Base-by-base conservation (phyloP, 1,139 yeast genomes). In the Debaryomycetaceae sp. region DNA sequence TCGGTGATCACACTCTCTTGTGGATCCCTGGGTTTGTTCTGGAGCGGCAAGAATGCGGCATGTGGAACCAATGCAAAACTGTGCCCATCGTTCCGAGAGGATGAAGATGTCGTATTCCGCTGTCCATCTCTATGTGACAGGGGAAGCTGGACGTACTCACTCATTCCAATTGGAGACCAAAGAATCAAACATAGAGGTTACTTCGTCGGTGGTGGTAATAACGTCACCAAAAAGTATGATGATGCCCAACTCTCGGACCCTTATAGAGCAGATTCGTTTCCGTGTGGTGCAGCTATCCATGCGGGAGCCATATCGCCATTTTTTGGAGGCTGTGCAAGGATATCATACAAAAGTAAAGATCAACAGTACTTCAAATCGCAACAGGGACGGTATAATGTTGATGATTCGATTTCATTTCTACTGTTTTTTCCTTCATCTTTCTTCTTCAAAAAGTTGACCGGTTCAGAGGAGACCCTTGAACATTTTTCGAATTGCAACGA, bases 111-210 rank as follows among this genome's bases (percentile, higher is more conserved):
- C 20, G 63, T 77, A 8, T 76, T 91, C 56, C 72, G 90, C 53
- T 91, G 98, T 63, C 97, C 97, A 0, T 96, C 97, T 0, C 70
- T 90, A 36, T 91, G 98, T 65, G 88, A 83, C 52, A 69, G 86
- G 39, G 87, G 81, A 33, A 83, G 91, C 37, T 81, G 87, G 83
- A 79, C 89, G 0, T 90, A 83, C 61, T 81, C 93, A 1, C 79
- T 84, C n/a, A 69, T 83, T 6, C 83, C 93, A 0, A 87, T 89
- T 0, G 97, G 97, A 0, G 76, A 74, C 46, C 71, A 80, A 45
- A 65, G 80, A 50, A 70, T 87, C 34, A 86, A 87, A 54, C 87
- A 91, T 57, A 64, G 83, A 43, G 87, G 89, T 1, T 87, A 74
- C 56, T 80, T 83, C 35, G 77, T 91, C 37, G 97, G 97, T 2